Conservation (phyloP, 371 early-diverging fungal genomes). For the Rhizopus microsporus region DNA sequence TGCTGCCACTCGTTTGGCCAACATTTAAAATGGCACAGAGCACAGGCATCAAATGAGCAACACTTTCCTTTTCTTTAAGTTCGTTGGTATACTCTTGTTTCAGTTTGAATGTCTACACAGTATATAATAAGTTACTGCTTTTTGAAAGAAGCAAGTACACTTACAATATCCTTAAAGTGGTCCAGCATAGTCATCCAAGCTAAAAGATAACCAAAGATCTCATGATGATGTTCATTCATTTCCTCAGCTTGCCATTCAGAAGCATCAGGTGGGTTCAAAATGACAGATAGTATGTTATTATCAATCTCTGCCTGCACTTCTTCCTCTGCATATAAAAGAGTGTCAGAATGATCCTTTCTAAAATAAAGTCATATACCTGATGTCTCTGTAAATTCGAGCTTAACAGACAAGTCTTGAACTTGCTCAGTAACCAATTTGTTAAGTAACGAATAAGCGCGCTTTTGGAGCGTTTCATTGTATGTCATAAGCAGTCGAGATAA, state of each 20-base stretch:
- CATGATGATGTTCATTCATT: slow-evolving; percentile 23
- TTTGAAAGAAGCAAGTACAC: slow-evolving; percentile 14
- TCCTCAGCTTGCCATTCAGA: slow-evolving; percentile 14
- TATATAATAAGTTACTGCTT: not conserved
- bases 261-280: slow-evolving; percentile 34
- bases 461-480: slow-evolving; percentile 41
- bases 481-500: slow-evolving; percentile 22
- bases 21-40: slow-evolving; percentile 70
- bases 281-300: slow-evolving; percentile 15
- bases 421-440: slow-evolving; percentile 40
- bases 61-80: slow-evolving; percentile 58
- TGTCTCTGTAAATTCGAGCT: slow-evolving; percentile 46
- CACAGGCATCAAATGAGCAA: slow-evolving; percentile 58
- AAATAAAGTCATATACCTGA: slow-evolving; percentile 21
- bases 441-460: slow-evolving; percentile 47
- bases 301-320: slow-evolving; percentile 26
- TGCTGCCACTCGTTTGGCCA: slow-evolving; percentile 35
- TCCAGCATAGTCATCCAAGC: slow-evolving; percentile 76
- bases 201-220: slow-evolving; percentile 67
- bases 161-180: slow-evolving; percentile 81
- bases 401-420: slow-evolving; percentile 49
- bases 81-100: slow-evolving; percentile 66
- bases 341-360: not conserved
- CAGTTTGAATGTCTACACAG: slow-evolving; percentile 71
- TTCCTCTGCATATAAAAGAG: slow-evolving; percentile 19